These are phyloP conservation scores for Cicer bijugum DNA, from an alignment of 306 rosid genomes.

Conservation along the genomic window DNA sequence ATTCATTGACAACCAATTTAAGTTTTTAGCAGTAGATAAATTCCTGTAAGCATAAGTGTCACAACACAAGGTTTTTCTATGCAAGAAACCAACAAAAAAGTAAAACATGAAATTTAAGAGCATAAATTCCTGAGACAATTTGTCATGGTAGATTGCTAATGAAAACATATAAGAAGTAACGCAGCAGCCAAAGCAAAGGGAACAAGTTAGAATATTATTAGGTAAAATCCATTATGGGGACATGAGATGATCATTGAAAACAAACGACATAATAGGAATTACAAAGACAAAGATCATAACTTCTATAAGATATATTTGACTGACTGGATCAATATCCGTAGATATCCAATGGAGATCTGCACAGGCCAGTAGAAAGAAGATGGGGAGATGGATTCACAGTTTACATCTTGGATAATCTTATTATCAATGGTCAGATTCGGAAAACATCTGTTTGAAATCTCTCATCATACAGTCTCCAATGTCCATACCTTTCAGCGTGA, in stretches of 20 bases:
- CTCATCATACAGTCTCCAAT: constrained; percentile 86
- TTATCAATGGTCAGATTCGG: constrained; percentile 54
- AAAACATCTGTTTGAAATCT: constrained; percentile 89
- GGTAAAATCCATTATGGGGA: constrained; percentile 19
- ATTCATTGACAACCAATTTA: background rate
- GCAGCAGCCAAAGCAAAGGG: constrained; percentile 12
- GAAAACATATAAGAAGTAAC: constrained; percentile 11
- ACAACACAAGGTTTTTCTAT: background rate
- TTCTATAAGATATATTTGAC: constrained; percentile 38
- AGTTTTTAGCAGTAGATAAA: background rate
- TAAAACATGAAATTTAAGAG: background rate
- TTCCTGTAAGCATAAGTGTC: constrained; percentile 11
- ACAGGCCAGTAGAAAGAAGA: constrained; percentile 34
- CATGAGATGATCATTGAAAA: constrained; percentile 3
- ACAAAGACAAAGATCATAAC: constrained; percentile 38
- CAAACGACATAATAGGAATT: constrained; percentile 36
- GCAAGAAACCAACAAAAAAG: constrained; percentile 2
- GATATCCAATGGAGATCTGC: constrained; percentile 31
- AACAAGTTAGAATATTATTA: constrained; percentile 29
- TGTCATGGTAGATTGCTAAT: background rate
- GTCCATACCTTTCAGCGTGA: constrained; percentile 64
- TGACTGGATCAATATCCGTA: constrained; percentile 18
- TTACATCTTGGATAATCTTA: constrained; percentile 27
- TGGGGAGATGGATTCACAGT: constrained; percentile 18
- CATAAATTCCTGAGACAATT: background rate